Conservation (phyloP, 1,139 yeast species). For the Scheffersomyces parashehatae region DNA sequence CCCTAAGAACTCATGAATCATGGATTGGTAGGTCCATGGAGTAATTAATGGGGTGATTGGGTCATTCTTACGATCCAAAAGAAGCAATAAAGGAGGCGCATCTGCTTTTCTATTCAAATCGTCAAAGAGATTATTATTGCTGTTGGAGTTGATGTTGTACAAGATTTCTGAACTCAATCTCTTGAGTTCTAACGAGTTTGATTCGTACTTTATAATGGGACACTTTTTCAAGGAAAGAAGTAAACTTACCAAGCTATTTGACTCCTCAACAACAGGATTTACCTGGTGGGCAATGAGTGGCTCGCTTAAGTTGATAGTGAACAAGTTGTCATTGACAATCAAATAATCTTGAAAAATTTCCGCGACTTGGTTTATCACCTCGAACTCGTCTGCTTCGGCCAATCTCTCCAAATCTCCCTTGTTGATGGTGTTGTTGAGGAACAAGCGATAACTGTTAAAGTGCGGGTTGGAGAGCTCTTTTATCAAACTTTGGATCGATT, state of each 20-base stretch:
- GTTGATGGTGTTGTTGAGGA: constrained; percentile 70
- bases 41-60: constrained; percentile 88
- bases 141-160: constrained; percentile 57
- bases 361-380: constrained; percentile 69
- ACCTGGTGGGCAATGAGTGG: constrained; percentile 4
- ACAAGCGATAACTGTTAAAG: constrained; percentile 73
- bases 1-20: constrained; percentile 91
- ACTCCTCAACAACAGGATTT: constrained; percentile 39
- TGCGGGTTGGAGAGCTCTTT: constrained; percentile 77
- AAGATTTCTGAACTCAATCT: constrained; percentile 72
- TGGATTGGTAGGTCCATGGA: constrained; percentile 98
- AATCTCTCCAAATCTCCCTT: constrained; percentile 79
- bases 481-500: constrained; percentile 57
- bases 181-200: constrained; percentile 60
- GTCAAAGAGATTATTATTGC: constrained; percentile 66
- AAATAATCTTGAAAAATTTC: constrained; percentile 86
- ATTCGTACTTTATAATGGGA: constrained; percentile 78
- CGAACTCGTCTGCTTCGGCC: constrained; percentile 90
- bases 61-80: constrained; percentile 83
- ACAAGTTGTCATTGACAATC: constrained; percentile 71
- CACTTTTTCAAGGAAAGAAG: constrained; percentile 72
- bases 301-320: constrained; percentile 34
- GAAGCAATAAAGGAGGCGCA: constrained; percentile 71
- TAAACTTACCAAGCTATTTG: constrained; percentile 61
- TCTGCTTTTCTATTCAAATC: constrained; percentile 56